These are phyloP conservation scores for Nepenthes alata DNA, from an alignment of 179 eudicot genomes.

Conservation along the genomic window DNA sequence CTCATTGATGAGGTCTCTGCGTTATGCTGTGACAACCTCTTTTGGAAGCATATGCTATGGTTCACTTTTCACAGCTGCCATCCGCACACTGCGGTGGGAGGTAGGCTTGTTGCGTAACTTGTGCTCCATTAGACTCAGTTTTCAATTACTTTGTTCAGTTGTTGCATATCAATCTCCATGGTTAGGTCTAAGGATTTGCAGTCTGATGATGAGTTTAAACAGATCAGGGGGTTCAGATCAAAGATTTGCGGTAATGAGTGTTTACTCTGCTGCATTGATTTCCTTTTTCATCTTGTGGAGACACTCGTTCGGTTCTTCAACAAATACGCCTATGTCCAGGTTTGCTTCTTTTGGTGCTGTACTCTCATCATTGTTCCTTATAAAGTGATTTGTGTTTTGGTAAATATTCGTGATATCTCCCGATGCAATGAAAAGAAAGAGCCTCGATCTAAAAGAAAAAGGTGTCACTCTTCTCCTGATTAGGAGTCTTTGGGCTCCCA, in stretches of 20 bases:
- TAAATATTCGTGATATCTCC: no score
- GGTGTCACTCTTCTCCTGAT: background rate
- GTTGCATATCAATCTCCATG: background rate
- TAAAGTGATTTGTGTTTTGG: background rate
- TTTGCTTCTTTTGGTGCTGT: conserved; percentile 8
- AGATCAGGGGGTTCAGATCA: conserved; percentile 93
- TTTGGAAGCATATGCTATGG: conserved; percentile 99
- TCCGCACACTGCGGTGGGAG: conserved; percentile 92
- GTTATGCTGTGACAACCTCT: conserved; percentile 79
- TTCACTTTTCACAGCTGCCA: conserved; percentile 90
- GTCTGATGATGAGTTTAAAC: conserved; percentile 12
- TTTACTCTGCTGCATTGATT: conserved; percentile 88
- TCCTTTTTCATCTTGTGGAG: conserved; percentile 88
- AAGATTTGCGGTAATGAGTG: conserved; percentile 91
- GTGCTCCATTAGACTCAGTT: no score
- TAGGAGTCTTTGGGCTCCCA: background rate
- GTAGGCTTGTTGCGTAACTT: conserved; percentile 19
- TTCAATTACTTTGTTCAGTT: no score
- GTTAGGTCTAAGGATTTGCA: background rate
- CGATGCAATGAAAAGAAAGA: background rate
- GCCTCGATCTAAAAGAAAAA: background rate
- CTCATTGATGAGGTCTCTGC: conserved; percentile 60
- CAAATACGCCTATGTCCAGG: conserved; percentile 98
- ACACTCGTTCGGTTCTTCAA: conserved; percentile 91
- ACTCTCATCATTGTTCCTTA: background rate